Base-by-base conservation (phyloP, 1,284 basidiomycete genomes). In the Irpex sp. region DNA sequence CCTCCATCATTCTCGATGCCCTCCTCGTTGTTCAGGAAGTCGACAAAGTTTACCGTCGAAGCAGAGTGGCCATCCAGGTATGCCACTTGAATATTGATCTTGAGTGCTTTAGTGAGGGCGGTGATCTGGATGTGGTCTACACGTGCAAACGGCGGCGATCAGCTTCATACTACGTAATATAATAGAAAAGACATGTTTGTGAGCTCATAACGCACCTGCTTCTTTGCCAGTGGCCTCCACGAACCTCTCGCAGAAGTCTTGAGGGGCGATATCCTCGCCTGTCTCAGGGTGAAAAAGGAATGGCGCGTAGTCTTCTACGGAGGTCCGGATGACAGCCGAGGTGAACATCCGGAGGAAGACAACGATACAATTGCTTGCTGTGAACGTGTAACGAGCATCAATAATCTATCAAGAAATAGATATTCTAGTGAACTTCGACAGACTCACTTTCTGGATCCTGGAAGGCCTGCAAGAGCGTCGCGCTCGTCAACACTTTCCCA, bases 91-190 rank as follows among this genome's bases (percentile, higher is more conserved):
- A 95, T 76, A 62, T 90, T 88, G 58, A 92, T 76, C 48, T 82
- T 77, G 36, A 96, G 76, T 0, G 88, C 90, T 55, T 85, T 81
- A 11, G 88, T 85, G 5, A 97, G 80, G 0, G 94, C 94, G 62
- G 85, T 86, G 67, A 96, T 91, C 71, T 94, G 91, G 19, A 92
- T 87, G 69, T 96, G 89, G 69, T 96, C 94, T 86, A 6, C n/a
- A 15, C 44, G 44, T n/a, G n/a, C 44, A 47, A 34, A 34, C 31
- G 3, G 6, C 5, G 2, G 1, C n/a, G 5, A n/a, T 47, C 44
- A 47, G 44, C n/a, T 15, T 47, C 1, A 3, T 34, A 34, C 31
- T 34, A 34, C 31, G 6, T 6, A 34, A 3, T 6, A 1, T 34
- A 1, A 34, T 7, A 34, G 31, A 34, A 7, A 34, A 34, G 2